These are phyloP conservation scores for Alnus rubra DNA, from an alignment of 306 rosid species.

Conservation along the genomic window DNA sequence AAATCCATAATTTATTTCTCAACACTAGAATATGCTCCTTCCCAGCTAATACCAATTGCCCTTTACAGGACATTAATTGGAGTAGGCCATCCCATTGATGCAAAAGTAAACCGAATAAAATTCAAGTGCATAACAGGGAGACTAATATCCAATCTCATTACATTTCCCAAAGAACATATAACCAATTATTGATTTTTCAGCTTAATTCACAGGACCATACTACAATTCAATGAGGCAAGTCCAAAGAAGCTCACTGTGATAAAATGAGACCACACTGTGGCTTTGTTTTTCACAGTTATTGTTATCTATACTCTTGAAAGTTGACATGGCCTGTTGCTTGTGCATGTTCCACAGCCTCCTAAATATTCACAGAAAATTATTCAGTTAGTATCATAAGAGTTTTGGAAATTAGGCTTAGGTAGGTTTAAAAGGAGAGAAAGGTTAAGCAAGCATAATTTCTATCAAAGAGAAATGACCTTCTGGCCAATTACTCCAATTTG, in stretches of 20 bases:
- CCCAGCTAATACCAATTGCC: not conserved
- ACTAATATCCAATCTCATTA: not conserved
- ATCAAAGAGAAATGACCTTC: conserved; percentile 52
- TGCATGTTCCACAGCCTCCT: conserved; percentile 96
- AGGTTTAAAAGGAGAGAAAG: conserved; percentile 9
- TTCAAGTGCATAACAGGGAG: not conserved
- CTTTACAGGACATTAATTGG: not conserved
- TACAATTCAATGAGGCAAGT: conserved; percentile 14
- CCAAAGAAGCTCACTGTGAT: conserved; percentile 23
- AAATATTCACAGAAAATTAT: conserved; percentile 24
- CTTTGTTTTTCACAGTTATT: conserved; percentile 7
- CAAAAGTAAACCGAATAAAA: not conserved
- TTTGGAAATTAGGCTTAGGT: conserved; percentile 1
- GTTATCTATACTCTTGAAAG: conserved; percentile 88
- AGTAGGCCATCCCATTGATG: not conserved
- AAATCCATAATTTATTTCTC: no score
- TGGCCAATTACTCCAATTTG: conserved; percentile 91
- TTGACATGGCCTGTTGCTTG: conserved; percentile 89
- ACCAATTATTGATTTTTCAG: not conserved
- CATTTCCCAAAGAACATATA: not conserved
- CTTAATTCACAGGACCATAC: not conserved
- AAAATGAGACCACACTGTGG: conserved; percentile 18
- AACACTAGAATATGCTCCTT: no score
- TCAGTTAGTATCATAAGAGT: conserved; percentile 10
- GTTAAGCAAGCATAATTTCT: conserved; percentile 7